phyloP scores from a whole-genome alignment of 2,329 filamentous ascomycete genomes.

The Xylariaceae sp. region DNA sequence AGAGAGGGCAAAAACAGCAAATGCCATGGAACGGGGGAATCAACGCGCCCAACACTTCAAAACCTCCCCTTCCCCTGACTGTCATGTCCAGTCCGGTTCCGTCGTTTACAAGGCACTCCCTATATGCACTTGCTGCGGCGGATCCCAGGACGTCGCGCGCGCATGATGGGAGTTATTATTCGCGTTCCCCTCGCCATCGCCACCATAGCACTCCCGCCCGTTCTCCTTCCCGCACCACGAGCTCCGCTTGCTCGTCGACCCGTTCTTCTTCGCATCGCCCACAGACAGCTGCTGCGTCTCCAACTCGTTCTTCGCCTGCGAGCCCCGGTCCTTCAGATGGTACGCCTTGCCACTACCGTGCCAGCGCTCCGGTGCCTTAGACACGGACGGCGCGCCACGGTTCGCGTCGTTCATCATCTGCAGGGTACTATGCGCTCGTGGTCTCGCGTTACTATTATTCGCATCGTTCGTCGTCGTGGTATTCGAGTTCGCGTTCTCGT shows the following conservation, averaged over 20 bases:
- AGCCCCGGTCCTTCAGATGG: conserved; percentile 16
- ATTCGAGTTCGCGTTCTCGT: not conserved
- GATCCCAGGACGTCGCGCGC: not conserved
- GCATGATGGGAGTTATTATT: conserved; percentile 7
- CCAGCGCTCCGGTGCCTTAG: conserved; percentile 42
- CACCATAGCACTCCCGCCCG: not conserved
- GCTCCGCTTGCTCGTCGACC: not conserved
- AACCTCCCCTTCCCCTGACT: too few relatives aligned
- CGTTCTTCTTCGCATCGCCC: not conserved
- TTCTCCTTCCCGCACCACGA: conserved; percentile 6
- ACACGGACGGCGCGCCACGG: conserved; percentile 42
- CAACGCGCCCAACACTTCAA: too few relatives aligned
- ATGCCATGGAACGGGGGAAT: too few relatives aligned
- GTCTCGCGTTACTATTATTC: not conserved
- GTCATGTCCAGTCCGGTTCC: too few relatives aligned
- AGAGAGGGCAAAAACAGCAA: too few relatives aligned
- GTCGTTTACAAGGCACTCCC: conserved; percentile 16
- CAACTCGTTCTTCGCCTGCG: conserved; percentile 11
- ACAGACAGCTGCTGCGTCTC: too few relatives aligned
- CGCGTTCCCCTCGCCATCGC: conserved; percentile 17
- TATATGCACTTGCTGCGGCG: conserved; percentile 13
- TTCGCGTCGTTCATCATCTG: conserved; percentile 43
- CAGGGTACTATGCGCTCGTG: conserved; percentile 22
- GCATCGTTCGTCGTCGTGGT: not conserved
- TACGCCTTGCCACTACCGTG: conserved; percentile 16